Evolutionary conservation across 306 rosid genomes (phyloP).

Genomic region (Pterocarpus macrocarpus): DNA sequence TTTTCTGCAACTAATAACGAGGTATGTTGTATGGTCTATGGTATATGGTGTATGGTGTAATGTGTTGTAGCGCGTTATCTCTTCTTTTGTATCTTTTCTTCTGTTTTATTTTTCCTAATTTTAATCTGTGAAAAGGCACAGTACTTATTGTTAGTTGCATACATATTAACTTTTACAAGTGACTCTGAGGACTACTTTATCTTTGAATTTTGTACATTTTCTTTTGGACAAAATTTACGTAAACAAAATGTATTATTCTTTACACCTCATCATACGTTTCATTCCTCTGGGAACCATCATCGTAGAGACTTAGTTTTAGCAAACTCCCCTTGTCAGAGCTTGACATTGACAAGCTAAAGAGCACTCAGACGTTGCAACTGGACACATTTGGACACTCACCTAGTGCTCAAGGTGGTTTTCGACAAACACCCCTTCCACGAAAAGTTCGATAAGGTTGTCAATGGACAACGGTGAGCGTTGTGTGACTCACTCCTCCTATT

Average conservation of each 20-base stretch:
- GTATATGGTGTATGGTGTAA: slow-evolving; percentile 50
- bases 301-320: background rate
- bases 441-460: background rate
- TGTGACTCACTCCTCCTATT: background rate
- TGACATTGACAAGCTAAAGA: too few species aligned
- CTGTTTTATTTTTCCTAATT: background rate
- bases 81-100: background rate
- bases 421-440: background rate
- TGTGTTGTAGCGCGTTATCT: slow-evolving; percentile 5
- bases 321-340: too few species aligned
- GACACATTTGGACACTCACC: too few species aligned
- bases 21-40: slow-evolving; percentile 44
- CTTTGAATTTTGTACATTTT: background rate
- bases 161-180: background rate
- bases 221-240: background rate
- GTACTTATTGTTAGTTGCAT: slow-evolving; percentile 25
- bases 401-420: background rate
- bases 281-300: background rate
- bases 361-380: too few species aligned
- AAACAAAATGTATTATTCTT: background rate
- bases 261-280: background rate
- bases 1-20: slow-evolving; percentile 25
- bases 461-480: background rate
- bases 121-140: slow-evolving; percentile 12
- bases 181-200: background rate